Base-by-base conservation (phyloP, 495 filamentous ascomycete genomes). In the Xylaria cubensis region DNA sequence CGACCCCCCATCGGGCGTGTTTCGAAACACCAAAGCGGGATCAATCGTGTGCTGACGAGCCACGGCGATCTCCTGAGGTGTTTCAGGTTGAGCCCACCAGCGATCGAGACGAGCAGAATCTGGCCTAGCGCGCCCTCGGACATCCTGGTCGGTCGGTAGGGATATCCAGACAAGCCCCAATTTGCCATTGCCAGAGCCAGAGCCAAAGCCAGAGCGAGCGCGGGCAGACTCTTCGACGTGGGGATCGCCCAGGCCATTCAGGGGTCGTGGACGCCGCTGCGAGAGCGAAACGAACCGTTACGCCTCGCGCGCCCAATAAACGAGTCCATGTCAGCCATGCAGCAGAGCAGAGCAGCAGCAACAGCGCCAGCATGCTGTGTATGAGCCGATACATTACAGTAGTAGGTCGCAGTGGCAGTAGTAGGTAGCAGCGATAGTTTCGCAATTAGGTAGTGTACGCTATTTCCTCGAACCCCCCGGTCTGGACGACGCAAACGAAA, bases 71-170 rank as follows among this genome's bases (percentile, higher is more conserved):
- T 70, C 77, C 74, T 76, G 69, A 62, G 58, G 42, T 73, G 77
- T 79, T 79, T 79, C 77, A 79, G 77, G 77, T 79, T 77, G 65
- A 77, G 73, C 73, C 77, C 72, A 77, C 72, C 51, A 74, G 72
- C 69, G 73, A 73, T 72, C 76, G 67, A 69, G 73, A 46, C 66
- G 67, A 61, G 72, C 44, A 67, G 72, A 67, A 72, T 64, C 24
- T 56, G 74, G 70, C 71, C 51, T 65, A 76, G 73, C 76, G 64
- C 67, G 76, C 17, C 34, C 58, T 61, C 17, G 58, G 19, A 39
- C 7, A 34, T n/a, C 67, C 51, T 32, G 42, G 39, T 26, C 41
- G 41, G 42, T 50, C 55, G 41, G 69, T 51, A 51, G 59, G 68
- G 68, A 55, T 63, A 42, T 64, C 8, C n/a, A 63, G 34, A 56